These are phyloP conservation scores for Zanthoxylum bungeanum DNA, from an alignment of 345 rosid species.

Conservation along the genomic window DNA sequence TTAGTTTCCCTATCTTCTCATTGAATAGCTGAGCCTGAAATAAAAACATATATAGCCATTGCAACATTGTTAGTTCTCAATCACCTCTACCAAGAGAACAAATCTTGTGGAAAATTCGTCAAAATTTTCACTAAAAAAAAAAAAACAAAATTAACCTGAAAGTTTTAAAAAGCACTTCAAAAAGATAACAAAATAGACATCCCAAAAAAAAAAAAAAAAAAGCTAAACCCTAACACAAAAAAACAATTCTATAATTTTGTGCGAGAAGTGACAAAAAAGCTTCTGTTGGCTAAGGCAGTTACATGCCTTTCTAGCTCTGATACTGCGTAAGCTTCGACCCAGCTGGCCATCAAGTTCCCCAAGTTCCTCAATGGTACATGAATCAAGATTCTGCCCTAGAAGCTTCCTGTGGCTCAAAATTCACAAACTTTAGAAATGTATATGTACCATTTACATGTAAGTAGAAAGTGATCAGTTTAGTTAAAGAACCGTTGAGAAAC, in stretches of 20 bases:
- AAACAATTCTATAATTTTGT: too few species aligned
- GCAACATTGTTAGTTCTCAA: background rate
- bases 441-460: background rate
- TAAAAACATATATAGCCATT: slow-evolving; percentile 16
- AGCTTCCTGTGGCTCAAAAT: slow-evolving; percentile 41
- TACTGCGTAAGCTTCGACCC: slow-evolving; percentile 40
- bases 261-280: too few species aligned
- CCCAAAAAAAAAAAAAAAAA: too few species aligned
- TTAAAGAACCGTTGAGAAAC: slow-evolving; percentile 43
- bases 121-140: too few species aligned
- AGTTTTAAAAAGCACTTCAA: too few species aligned
- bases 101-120: too few species aligned
- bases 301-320: slow-evolving; percentile 62
- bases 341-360: slow-evolving; percentile 37
- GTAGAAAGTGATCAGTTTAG: background rate
- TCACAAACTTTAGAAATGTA: background rate
- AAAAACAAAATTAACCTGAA: too few species aligned
- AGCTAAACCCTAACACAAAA: too few species aligned
- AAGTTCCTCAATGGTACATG: slow-evolving; percentile 46
- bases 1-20: slow-evolving; percentile 42
- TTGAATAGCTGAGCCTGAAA: slow-evolving; percentile 42
- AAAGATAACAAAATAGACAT: too few species aligned
- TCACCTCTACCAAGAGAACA: too few species aligned
- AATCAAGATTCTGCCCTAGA: slow-evolving; percentile 44
- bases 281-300: too few species aligned